Percentiles rank a stretch among this genome's conserved stretches.
phyloP scores from a whole-genome alignment of 2,329 filamentous ascomycete species.

The Colletotrichum sp. region DNA sequence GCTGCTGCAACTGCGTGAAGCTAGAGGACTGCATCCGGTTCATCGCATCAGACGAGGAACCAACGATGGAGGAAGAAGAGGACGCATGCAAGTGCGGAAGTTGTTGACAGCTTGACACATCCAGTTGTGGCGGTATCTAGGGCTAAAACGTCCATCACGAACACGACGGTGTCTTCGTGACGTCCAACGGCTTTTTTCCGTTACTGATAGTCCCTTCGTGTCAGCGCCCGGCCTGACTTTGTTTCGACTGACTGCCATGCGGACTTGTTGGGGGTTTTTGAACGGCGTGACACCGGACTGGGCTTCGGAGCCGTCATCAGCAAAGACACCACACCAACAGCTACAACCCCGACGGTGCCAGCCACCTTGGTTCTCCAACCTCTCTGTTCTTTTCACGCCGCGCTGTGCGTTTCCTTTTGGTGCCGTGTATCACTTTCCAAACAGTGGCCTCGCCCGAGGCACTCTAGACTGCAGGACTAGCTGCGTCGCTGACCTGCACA shows the following conservation, averaged over 20 bases:
- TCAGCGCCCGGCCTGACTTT: background rate
- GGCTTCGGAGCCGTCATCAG: slow-evolving; percentile 1
- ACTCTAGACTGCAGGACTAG: slow-evolving; percentile 9
- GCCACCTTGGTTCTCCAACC: background rate
- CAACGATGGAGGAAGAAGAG: background rate
- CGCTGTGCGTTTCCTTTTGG: background rate
- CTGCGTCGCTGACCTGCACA: slow-evolving; percentile 10
- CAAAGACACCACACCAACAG: background rate
- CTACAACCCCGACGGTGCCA: background rate
- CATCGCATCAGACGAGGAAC: background rate
- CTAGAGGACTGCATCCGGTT: background rate
- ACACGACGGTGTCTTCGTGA: background rate
- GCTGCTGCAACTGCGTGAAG: background rate
- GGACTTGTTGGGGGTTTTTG: background rate
- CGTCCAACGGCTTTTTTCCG: background rate
- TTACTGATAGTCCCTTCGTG: background rate
- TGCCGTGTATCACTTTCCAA: background rate
- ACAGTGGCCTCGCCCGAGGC: background rate
- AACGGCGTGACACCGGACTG: background rate
- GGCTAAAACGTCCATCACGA: background rate
- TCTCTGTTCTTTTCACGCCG: background rate
- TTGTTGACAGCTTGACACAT: slow-evolving; percentile 3
- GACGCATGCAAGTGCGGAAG: background rate
- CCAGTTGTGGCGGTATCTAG: background rate
- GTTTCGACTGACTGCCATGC: background rate